A percentile compares a stretch with the other conserved stretches of the same genome.
These are phyloP conservation scores for Hibiscus mutabilis DNA, from an alignment of 345 rosid species.

Conservation along the genomic window DNA sequence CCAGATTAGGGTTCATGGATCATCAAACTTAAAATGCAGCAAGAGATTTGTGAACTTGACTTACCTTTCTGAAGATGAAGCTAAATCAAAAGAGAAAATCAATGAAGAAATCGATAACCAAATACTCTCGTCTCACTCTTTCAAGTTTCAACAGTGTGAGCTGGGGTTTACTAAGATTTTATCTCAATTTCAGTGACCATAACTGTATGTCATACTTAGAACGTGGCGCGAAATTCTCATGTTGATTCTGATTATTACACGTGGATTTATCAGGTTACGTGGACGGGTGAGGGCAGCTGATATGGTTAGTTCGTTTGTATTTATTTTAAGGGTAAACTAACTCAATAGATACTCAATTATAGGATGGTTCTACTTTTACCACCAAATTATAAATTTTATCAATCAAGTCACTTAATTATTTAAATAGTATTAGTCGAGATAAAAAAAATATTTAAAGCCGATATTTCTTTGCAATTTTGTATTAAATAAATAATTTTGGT, in stretches of 20 bases:
- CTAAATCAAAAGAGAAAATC: background rate
- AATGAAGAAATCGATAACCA: background rate
- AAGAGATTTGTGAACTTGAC: background rate
- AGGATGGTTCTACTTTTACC: no score
- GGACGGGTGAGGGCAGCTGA: background rate
- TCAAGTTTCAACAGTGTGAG: background rate
- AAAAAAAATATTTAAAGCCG: background rate
- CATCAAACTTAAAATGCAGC: background rate
- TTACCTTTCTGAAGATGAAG: background rate
- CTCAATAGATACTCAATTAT: background rate
- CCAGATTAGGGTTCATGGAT: conserved; percentile 4
- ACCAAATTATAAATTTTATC: no score
- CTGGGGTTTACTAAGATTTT: background rate
- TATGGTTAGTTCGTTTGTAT: background rate
- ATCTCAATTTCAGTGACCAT: background rate
- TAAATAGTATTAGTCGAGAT: no score
- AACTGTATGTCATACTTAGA: background rate
- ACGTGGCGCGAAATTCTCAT: background rate
- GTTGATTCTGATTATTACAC: background rate
- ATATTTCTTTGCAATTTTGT: background rate
- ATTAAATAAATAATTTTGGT: background rate
- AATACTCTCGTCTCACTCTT: background rate
- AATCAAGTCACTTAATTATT: no score
- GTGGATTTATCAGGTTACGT: background rate
- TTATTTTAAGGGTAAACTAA: background rate